Percentiles rank a stretch among this genome's conserved stretches.
Evolutionary conservation across 2,329 filamentous ascomycete genomes (phyloP).

Genomic region (Trichoderma guizhouense): DNA sequence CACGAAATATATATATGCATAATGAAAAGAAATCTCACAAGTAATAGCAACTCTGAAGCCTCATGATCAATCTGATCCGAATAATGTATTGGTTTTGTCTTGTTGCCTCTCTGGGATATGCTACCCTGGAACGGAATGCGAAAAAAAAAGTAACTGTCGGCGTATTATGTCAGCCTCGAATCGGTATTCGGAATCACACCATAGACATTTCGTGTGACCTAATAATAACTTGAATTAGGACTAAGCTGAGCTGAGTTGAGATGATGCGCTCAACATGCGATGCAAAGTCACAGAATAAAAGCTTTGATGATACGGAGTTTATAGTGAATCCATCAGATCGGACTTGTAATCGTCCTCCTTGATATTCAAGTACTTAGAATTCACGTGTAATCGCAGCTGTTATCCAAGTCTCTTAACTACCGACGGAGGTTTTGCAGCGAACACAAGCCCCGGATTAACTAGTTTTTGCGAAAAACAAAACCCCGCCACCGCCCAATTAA

Average conservation of each 20-base stretch:
- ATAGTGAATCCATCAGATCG: background rate
- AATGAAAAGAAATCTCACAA: background rate
- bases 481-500: slow-evolving; percentile 1
- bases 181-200: background rate
- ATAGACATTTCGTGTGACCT: background rate
- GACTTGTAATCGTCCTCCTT: background rate
- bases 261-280: background rate
- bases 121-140: background rate
- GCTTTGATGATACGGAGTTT: background rate
- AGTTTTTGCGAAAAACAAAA: background rate
- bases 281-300: background rate
- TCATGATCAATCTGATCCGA: background rate
- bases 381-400: background rate
- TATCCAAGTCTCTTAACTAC: background rate
- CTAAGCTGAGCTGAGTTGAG: background rate
- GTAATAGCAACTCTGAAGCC: too few species aligned
- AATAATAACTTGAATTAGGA: background rate
- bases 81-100: background rate
- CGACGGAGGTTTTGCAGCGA: background rate
- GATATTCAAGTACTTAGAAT: background rate
- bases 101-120: background rate
- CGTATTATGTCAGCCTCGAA: background rate
- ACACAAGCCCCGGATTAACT: background rate
- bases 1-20: background rate
- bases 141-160: background rate